phyloP scores from a whole-genome alignment of 2,329 filamentous ascomycete genomes.

The Cytospora schulzeri region DNA sequence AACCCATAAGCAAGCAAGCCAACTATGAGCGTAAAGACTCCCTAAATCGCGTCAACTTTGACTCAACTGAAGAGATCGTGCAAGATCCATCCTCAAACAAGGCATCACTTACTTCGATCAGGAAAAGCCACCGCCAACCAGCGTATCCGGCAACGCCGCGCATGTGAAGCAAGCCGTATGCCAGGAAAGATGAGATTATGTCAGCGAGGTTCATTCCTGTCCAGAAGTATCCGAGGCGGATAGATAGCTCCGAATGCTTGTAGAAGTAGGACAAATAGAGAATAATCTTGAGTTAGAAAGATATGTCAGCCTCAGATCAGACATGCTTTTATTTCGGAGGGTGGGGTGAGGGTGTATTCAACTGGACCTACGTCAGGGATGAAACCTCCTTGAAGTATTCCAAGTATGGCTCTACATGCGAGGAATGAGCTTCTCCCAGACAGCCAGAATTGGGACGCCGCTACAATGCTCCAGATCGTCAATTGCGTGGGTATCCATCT shows the following conservation, averaged over 20 bases:
- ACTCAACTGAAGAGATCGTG: too few relatives aligned
- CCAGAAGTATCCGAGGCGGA: conserved; percentile 46
- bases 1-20: conserved; percentile 56
- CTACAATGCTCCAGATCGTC: conserved; percentile 57
- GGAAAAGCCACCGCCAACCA: conserved; percentile 55
- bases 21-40: conserved; percentile 47
- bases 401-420: conserved; percentile 42
- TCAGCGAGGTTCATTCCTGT: conserved; percentile 44
- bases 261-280: conserved; percentile 50
- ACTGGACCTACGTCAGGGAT: conserved; percentile 44
- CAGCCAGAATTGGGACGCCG: conserved; percentile 49
- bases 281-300: conserved; percentile 34
- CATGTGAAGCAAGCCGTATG: conserved; percentile 45
- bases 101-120: conserved; percentile 50
- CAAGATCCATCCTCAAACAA: conserved; percentile 32
- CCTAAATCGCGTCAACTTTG: conserved; percentile 34
- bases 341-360: too few relatives aligned
- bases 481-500: conserved; percentile 64
- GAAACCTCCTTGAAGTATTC: conserved; percentile 49
- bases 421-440: conserved; percentile 43
- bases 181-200: conserved; percentile 43
- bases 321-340: too few relatives aligned
- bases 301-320: not conserved
- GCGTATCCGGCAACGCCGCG: conserved; percentile 39
- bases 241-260: conserved; percentile 43